Conservation (phyloP, 768 basidiomycete species). For the Lentinus tigrinus region DNA sequence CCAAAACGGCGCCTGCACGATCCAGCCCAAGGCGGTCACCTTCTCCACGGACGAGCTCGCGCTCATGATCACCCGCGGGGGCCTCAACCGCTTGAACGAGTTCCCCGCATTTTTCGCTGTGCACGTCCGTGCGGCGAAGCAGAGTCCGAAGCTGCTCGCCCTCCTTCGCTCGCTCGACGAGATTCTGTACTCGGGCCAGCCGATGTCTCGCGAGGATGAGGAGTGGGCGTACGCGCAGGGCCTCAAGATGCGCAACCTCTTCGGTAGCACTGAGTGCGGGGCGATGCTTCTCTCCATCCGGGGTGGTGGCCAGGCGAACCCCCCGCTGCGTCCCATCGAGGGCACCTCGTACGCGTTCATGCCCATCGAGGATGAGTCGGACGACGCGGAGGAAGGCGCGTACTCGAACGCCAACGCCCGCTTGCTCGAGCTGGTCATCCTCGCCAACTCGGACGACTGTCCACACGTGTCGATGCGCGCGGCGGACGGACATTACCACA, state of each 20-base stretch:
- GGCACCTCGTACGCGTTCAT: constrained; percentile 33
- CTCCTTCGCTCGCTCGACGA: constrained; percentile 56
- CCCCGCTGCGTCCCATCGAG: constrained; percentile 22
- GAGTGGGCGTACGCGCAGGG: constrained; percentile 62
- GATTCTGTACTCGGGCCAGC: constrained; percentile 60
- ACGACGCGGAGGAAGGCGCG: constrained; percentile 32
- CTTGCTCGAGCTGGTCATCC: constrained; percentile 64
- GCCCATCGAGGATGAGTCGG: constrained; percentile 39
- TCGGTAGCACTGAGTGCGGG: constrained; percentile 76
- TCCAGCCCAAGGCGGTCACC: constrained; percentile 59
- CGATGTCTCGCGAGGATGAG: constrained; percentile 63
- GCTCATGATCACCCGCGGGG: constrained; percentile 62
- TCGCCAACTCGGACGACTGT: constrained; percentile 61
- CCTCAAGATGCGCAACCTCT: constrained; percentile 57
- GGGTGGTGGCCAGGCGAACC: constrained; percentile 27
- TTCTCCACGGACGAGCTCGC: constrained; percentile 65
- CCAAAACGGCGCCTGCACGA: constrained; percentile 65
- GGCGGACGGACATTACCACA: constrained; percentile 67
- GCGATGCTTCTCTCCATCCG: constrained; percentile 61
- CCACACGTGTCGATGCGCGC: constrained; percentile 55
- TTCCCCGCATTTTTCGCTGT: constrained; percentile 63
- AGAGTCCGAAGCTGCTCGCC: constrained; percentile 56
- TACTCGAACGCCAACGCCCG: constrained; percentile 52
- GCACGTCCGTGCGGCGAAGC: constrained; percentile 56
- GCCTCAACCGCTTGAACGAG: constrained; percentile 68